A percentile compares a stretch with the other conserved stretches of the same genome.
phyloP scores from a whole-genome alignment of 371 early-diverging fungal species.

The Lichtheimia ramosa region DNA sequence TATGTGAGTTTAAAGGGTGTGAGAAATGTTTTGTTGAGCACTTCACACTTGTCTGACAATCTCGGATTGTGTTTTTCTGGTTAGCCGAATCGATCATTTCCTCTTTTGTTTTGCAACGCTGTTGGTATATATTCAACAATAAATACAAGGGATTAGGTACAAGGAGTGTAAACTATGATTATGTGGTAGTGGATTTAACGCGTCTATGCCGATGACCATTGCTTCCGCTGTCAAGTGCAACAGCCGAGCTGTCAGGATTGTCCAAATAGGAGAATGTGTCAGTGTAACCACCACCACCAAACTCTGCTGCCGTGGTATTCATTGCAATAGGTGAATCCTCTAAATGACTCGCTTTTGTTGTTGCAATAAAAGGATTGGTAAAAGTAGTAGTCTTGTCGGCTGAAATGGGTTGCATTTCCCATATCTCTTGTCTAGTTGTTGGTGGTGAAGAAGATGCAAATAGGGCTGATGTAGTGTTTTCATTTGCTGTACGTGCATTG shows the following conservation, averaged over 20 bases:
- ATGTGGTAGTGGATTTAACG: slow-evolving; percentile 10
- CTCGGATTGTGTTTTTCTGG: slow-evolving; percentile 6
- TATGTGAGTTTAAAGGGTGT: too few relatives aligned
- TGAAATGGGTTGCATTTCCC: slow-evolving; percentile 11
- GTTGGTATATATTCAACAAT: slow-evolving; percentile 1
- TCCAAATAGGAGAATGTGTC: background rate
- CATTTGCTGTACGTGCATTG: too few relatives aligned
- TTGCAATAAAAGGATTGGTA: slow-evolving; percentile 3
- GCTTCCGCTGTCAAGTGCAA: background rate
- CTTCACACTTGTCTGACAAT: too few relatives aligned
- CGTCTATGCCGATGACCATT: slow-evolving; percentile 13
- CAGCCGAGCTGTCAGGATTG: background rate
- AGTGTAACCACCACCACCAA: too few relatives aligned
- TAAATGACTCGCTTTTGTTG: background rate
- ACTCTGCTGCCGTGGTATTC: too few relatives aligned
- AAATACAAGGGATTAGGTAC: background rate
- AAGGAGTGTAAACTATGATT: too few relatives aligned
- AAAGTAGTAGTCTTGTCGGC: background rate
- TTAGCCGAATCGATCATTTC: background rate
- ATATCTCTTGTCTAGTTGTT: slow-evolving; percentile 4
- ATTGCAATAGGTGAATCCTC: too few relatives aligned
- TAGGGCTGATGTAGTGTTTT: too few relatives aligned
- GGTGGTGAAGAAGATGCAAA: background rate
- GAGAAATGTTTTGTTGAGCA: too few relatives aligned
- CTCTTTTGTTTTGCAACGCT: too few relatives aligned